These are phyloP conservation scores for Periconia macrospinosa DNA, from an alignment of 2,329 filamentous ascomycete species.

Conservation along the genomic window DNA sequence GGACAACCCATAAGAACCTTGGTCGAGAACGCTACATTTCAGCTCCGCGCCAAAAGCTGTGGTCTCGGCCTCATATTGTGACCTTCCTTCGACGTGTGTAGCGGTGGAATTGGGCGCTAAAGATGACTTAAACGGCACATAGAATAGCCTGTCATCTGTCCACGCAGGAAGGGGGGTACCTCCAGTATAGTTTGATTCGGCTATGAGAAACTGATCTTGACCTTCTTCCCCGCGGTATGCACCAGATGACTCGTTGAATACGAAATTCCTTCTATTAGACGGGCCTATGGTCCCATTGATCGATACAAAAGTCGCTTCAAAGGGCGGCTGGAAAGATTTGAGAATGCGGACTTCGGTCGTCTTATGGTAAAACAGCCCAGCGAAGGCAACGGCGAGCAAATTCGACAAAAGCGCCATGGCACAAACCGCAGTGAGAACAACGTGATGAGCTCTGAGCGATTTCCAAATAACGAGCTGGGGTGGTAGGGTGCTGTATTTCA, in stretches of 20 bases:
- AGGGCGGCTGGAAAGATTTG: conserved; percentile 10
- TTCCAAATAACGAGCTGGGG: conserved; percentile 55
- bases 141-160: conserved; percentile 51
- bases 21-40: conserved; percentile 33
- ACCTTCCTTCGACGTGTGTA: background rate
- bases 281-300: conserved; percentile 33
- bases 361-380: conserved; percentile 54
- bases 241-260: conserved; percentile 10
- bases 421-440: conserved; percentile 53
- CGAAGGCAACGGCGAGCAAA: conserved; percentile 55
- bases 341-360: conserved; percentile 9
- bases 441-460: conserved; percentile 50
- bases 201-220: conserved; percentile 46
- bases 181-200: conserved; percentile 50
- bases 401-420: conserved; percentile 55
- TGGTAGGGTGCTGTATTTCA: conserved; percentile 59
- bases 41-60: conserved; percentile 39
- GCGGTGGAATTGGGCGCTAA: no score
- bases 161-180: conserved; percentile 54
- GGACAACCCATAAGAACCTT: conserved; percentile 3
- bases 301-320: conserved; percentile 19
- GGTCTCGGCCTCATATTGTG: conserved; percentile 30
- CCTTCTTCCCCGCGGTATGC: conserved; percentile 29
- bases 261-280: fast-evolving
- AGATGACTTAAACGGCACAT: conserved; percentile 48